These are phyloP conservation scores for Arthrinium phaeospermum DNA, from an alignment of 2,329 filamentous ascomycete species.

Conservation along the genomic window DNA sequence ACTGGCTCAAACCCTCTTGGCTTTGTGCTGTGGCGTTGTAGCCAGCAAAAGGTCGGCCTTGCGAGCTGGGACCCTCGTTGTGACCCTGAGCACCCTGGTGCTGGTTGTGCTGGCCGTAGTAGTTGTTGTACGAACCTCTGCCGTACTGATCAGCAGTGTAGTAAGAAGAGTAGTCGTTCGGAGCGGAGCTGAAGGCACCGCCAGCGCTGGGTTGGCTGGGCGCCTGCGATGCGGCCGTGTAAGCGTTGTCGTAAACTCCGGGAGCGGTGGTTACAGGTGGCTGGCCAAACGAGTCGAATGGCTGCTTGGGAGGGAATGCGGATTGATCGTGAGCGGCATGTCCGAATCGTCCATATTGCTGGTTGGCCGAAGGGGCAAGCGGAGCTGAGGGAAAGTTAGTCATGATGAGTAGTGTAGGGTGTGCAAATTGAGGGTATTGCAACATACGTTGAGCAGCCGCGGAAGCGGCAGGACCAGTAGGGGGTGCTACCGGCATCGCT, in stretches of 20 bases:
- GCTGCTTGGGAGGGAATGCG: conserved; percentile 70
- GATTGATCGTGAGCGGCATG: conserved; percentile 67
- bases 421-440: conserved; percentile 37
- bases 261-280: conserved; percentile 56
- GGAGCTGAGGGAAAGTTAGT: conserved; percentile 47
- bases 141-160: conserved; percentile 78
- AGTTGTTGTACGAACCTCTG: conserved; percentile 76
- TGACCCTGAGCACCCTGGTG: conserved; percentile 63
- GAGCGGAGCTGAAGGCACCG: conserved; percentile 74
- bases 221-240: conserved; percentile 62
- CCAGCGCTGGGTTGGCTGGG: conserved; percentile 64
- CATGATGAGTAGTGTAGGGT: conserved; percentile 34
- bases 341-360: conserved; percentile 74
- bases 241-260: conserved; percentile 62
- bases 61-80: conserved; percentile 74
- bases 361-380: conserved; percentile 61
- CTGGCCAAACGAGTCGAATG: conserved; percentile 85
- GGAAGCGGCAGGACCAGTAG: conserved; percentile 34
- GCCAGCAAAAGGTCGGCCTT: conserved; percentile 78
- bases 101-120: conserved; percentile 54
- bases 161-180: conserved; percentile 83
- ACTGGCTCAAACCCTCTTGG: conserved; percentile 67
- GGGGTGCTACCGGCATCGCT: conserved; percentile 37
- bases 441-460: conserved; percentile 37
- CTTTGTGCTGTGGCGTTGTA: conserved; percentile 71